These are phyloP conservation scores for Camelina neglecta DNA, from an alignment of 345 rosid genomes.

Conservation along the genomic window DNA sequence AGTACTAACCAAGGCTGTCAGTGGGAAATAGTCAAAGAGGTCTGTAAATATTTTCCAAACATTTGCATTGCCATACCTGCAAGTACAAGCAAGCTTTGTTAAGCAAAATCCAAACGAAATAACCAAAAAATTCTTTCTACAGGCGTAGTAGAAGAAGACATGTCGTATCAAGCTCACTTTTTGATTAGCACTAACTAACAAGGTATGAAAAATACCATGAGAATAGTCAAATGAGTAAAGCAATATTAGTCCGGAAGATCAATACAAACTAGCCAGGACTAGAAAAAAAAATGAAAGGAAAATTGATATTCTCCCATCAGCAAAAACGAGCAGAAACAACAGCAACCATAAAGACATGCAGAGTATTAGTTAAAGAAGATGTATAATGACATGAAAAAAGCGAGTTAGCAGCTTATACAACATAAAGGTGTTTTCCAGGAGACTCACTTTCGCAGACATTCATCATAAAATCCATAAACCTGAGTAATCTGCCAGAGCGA, in stretches of 20 bases:
- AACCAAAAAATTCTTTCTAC: conserved; percentile 3
- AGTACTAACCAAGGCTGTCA: conserved; percentile 92
- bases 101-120: conserved; percentile 7
- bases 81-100: conserved; percentile 38
- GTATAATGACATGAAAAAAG: conserved; percentile 5
- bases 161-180: conserved; percentile 4
- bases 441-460: conserved; percentile 98
- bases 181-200: conserved; percentile 2
- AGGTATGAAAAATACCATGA: neutral
- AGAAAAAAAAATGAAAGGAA: neutral
- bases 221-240: conserved; percentile 8
- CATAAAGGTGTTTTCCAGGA: conserved; percentile 21
- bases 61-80: conserved; percentile 98
- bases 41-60: conserved; percentile 98
- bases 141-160: neutral
- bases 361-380: neutral
- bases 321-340: conserved; percentile 16
- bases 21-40: conserved; percentile 96
- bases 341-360: neutral
- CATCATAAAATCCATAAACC: conserved; percentile 99
- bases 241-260: neutral
- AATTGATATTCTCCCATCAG: neutral
- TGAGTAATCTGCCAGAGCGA: conserved; percentile 83
- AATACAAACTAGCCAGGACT: conserved; percentile 2
- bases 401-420: conserved; percentile 5